Conservation (phyloP, 768 basidiomycete species). For the Mrakia hoshinonis region DNA sequence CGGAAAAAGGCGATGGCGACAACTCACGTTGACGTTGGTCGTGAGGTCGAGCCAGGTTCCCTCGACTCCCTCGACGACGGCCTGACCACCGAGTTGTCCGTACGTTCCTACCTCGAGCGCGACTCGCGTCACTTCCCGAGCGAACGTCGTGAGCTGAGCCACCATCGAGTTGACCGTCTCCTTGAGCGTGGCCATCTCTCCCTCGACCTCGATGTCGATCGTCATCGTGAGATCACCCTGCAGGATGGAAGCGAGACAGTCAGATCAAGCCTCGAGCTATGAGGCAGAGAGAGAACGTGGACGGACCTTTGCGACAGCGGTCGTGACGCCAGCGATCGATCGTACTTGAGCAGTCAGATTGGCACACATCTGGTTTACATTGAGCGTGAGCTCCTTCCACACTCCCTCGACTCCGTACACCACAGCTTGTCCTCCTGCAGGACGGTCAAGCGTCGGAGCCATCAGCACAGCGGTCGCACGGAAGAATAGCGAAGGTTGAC, state of each 20-base stretch:
- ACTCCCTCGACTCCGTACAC: slow-evolving; percentile 90
- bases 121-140: slow-evolving; percentile 83
- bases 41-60: slow-evolving; percentile 91
- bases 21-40: slow-evolving; percentile 63
- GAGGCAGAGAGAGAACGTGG: background rate
- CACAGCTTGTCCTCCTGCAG: slow-evolving; percentile 64
- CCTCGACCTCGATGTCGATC: slow-evolving; percentile 81
- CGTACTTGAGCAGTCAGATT: slow-evolving; percentile 73
- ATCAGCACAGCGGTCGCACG: no score
- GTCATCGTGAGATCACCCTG: slow-evolving; percentile 47
- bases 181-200: slow-evolving; percentile 61
- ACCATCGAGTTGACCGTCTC: slow-evolving; percentile 41
- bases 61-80: slow-evolving; percentile 78
- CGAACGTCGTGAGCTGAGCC: slow-evolving; percentile 63
- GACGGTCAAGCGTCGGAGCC: no score
- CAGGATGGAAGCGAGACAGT: background rate
- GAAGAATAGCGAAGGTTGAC: background rate
- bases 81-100: slow-evolving; percentile 46
- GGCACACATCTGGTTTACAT: slow-evolving; percentile 61
- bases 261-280: background rate
- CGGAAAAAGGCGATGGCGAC: background rate
- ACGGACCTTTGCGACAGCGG: slow-evolving; percentile 48
- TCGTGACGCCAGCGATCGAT: slow-evolving; percentile 74
- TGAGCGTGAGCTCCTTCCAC: slow-evolving; percentile 75
- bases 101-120: slow-evolving; percentile 43